phyloP scores from a whole-genome alignment of 805 yeast genomes.

The Debaryomyces tyrocola region DNA sequence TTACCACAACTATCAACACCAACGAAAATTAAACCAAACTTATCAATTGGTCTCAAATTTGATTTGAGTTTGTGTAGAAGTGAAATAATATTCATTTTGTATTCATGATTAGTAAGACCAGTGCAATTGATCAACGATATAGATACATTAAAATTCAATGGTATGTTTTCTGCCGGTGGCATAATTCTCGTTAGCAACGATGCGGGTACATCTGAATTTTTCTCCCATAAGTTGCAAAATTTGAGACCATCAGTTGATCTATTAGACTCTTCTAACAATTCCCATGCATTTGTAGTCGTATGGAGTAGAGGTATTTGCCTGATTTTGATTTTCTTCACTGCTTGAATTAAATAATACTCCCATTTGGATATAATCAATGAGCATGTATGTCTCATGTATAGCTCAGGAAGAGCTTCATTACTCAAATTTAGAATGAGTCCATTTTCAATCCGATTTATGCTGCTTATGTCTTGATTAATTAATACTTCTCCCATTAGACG shows the following conservation, averaged over 20 bases:
- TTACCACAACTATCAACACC: constrained; percentile 46
- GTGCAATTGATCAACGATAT: constrained; percentile 39
- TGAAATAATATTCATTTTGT: constrained; percentile 19
- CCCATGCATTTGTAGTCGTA: constrained; percentile 54
- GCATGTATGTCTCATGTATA: constrained; percentile 31
- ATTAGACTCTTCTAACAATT: constrained; percentile 28
- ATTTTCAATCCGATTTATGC: constrained; percentile 20
- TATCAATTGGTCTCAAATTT: constrained; percentile 37
- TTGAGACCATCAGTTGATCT: constrained; percentile 41
- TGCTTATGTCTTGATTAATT: constrained; percentile 33
- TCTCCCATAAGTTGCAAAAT: constrained; percentile 34
- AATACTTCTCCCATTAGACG: constrained; percentile 43
- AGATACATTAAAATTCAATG: constrained; percentile 44
- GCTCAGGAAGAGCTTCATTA: constrained; percentile 45
- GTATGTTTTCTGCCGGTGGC: constrained; percentile 39
- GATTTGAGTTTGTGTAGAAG: constrained; percentile 25
- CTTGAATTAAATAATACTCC: constrained; percentile 30
- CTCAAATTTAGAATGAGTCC: constrained; percentile 37
- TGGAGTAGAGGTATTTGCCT: constrained; percentile 38
- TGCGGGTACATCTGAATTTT: constrained; percentile 44
- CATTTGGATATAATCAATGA: constrained; percentile 40
- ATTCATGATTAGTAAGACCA: constrained; percentile 23
- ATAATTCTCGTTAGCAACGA: constrained; percentile 35
- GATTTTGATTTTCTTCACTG: constrained; percentile 9
- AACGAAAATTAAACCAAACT: constrained; percentile 47